Evolutionary conservation across 768 basidiomycete species (phyloP), one percentile per base, ranked within the genome.

Genomic region (Lactarius hatsudake): DNA sequence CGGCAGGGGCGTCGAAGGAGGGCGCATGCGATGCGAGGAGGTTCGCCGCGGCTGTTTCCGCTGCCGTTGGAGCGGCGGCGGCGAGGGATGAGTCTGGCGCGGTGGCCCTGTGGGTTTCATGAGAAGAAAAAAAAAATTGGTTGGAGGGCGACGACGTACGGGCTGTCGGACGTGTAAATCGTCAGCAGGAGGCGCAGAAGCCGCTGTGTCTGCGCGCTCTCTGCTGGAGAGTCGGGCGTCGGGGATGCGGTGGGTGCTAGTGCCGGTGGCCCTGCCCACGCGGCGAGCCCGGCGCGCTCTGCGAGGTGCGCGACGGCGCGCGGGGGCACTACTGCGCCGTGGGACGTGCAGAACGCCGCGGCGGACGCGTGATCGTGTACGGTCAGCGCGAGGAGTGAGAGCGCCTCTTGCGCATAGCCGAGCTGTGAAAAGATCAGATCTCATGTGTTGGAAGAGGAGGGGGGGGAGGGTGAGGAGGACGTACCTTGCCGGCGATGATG

Each of bases 331-430:
- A 96, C 83, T 26, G 86, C 84, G 5, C 95, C 93, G 20, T 87
- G 88, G 38, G 90, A 84, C 1, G 89, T 84, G 72, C 95, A 96
- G 76, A 95, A 97, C 5, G 87, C 83, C 74, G 96, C 93, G 0
- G 94, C 93, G 2, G 93, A 90, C 0, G 84, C 78, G 0, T 84
- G 80, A 74, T 98, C 96, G 60, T 83, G 83, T 12, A 97, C 77
- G 43, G 84, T 83, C 66, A 86, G 81, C 8, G 89, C 89, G 8
- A 98, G 84, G 1, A 83, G 80, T 8, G 83, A 76, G 1, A 98
- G 82, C 0, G 90, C 91, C 23, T 80, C 77, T 13, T 79, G 82
- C 71, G 93, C 88, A 58, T 87, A 78, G 23, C 80, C 82, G 26
- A 84, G 79, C 86, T 85, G 66, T 43, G 34, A 63, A 38, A 28